Conservation (phyloP, 768 basidiomycete genomes). For the Leccinum obscurum region DNA sequence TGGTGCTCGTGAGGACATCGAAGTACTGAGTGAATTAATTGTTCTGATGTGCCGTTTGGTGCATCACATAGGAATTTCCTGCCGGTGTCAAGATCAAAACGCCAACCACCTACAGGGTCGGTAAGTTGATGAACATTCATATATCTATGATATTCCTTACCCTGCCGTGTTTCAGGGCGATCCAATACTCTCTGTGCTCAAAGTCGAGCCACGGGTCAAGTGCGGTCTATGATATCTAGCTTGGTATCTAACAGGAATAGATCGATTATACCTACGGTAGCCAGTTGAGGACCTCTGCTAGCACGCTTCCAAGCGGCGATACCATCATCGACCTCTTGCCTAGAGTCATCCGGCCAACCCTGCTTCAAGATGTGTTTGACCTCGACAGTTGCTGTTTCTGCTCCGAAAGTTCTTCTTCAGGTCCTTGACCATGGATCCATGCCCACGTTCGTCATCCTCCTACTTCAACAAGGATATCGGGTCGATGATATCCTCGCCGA, state of each 20-base stretch:
- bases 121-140: not conserved
- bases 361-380: constrained; percentile 44
- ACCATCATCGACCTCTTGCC: constrained; percentile 48
- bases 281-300: constrained; percentile 59
- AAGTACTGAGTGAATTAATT: constrained; percentile 49
- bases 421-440: constrained; percentile 49
- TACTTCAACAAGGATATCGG: constrained; percentile 43
- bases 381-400: constrained; percentile 53
- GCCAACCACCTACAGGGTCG: constrained; percentile 38
- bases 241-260: not conserved
- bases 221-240: constrained; percentile 39
- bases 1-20: constrained; percentile 40
- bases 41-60: constrained; percentile 54
- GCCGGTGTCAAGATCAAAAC: constrained; percentile 53
- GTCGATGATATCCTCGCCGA: constrained; percentile 60
- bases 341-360: constrained; percentile 45
- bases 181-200: constrained; percentile 57
- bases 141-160: not conserved
- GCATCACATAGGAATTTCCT: constrained; percentile 47
- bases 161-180: constrained; percentile 40
- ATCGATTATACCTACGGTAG: constrained; percentile 34
- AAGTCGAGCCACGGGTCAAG: constrained; percentile 56
- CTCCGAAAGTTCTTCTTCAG: constrained; percentile 53
- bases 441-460: constrained; percentile 36
- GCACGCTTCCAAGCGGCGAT: constrained; percentile 55